Evolutionary conservation across 805 yeast genomes (phyloP), one percentile per base, ranked within the genome.

Genomic region (Barnettozyma sp.): DNA sequence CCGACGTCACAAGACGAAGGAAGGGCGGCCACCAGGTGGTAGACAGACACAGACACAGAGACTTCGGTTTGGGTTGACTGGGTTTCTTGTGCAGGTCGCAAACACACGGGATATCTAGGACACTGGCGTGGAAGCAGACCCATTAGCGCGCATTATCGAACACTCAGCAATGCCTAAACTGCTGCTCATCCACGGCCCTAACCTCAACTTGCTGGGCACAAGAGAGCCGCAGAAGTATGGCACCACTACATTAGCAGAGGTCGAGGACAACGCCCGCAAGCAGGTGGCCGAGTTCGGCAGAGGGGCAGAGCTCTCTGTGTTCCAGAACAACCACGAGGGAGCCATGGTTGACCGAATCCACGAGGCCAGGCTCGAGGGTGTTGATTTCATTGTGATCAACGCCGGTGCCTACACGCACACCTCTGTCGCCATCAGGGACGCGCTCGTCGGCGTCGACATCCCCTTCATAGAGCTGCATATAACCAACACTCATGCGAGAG

Each of bases 351-450:
- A 70, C 42, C 49, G 71, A 27, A 68, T 70, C 28, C 75, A 70
- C 42, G 56, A 64, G 43, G 73, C 74, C 8, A 63, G 59, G 44
- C 40, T 40, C 14, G 45, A 52, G 23, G 52, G 49, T 15, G 44
- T 52, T 6, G 65, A 69, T 25, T 69, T 68, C 44, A 65, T 70
- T 29, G 59, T 70, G 25, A 68, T 70, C 33, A 70, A 70, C 43
- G 74, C 74, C 10, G 74, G 74, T 32, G 75, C 75, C 8, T 69
- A 66, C 46, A 70, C 74, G 2, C 75, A 70, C 42, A 70, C 74
- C 1, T 66, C 73, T 1, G 65, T 70, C 16, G 75, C 70, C 2
- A 58, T 70, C 10, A 61, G 75, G 39, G 75, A 70, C 46, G 75
- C 75, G 5, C 53, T 70, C 25, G 46, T 68, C 25, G 70, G 68